Conservation (phyloP, 306 rosid species). For the Quercus parvula region DNA sequence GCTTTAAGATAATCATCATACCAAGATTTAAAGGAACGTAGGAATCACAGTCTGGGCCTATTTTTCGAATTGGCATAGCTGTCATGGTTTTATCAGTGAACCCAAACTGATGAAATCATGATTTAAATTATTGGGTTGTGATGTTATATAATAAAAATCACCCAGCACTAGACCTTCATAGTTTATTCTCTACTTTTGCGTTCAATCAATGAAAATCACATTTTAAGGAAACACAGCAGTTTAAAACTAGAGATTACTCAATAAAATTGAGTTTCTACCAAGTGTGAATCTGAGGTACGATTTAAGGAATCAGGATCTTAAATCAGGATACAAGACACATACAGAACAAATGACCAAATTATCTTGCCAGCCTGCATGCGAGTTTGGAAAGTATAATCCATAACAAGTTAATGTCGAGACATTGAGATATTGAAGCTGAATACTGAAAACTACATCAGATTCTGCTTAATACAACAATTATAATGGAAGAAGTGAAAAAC, state of each 20-base stretch:
- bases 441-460: neutral
- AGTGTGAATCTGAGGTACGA: neutral
- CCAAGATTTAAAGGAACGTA: neutral
- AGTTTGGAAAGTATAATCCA: neutral
- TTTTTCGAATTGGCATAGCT: neutral
- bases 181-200: neutral
- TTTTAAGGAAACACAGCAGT: neutral
- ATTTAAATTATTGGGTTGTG: neutral
- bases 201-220: neutral
- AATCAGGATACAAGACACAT: neutral
- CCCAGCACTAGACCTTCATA: neutral
- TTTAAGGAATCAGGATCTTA: neutral
- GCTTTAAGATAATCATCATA: no score
- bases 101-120: neutral
- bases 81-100: neutral
- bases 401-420: neutral
- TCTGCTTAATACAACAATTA: neutral
- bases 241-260: neutral
- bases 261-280: neutral
- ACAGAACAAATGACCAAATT: neutral
- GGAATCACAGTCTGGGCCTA: neutral
- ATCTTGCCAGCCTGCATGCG: neutral
- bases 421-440: neutral
- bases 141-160: neutral
- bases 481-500: neutral